These are phyloP conservation scores for Zymoseptoria passerinii DNA, from an alignment of 2,329 filamentous ascomycete species.

Conservation along the genomic window DNA sequence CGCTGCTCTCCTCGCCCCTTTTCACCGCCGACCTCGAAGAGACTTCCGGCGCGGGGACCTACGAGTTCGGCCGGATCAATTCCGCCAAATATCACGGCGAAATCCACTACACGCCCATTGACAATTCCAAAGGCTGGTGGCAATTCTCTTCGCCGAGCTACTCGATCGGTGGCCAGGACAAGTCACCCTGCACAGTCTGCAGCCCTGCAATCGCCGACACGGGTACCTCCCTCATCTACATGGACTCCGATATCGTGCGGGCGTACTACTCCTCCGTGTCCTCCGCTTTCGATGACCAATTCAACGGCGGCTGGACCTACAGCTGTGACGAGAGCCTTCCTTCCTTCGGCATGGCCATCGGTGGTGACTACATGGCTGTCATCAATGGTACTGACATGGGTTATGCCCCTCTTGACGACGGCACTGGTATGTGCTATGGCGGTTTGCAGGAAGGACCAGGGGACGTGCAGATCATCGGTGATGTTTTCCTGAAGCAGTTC, in stretches of 20 bases:
- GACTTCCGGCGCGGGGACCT: conserved; percentile 47
- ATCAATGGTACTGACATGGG: conserved; percentile 38
- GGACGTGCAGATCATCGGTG: conserved; percentile 54
- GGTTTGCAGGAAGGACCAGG: conserved; percentile 50
- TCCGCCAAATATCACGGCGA: conserved; percentile 52
- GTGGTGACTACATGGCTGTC: conserved; percentile 38
- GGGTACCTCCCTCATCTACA: conserved; percentile 56
- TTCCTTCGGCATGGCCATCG: conserved; percentile 47
- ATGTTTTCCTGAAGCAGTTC: conserved; percentile 52
- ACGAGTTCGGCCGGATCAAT: conserved; percentile 69
- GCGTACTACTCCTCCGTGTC: conserved; percentile 38
- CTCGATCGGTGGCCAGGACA: conserved; percentile 47
- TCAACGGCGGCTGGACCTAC: conserved; percentile 38
- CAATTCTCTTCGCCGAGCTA: conserved; percentile 53
- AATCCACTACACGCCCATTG: conserved; percentile 54
- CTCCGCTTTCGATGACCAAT: conserved; percentile 30
- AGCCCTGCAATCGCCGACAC: conserved; percentile 41
- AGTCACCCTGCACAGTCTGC: conserved; percentile 34
- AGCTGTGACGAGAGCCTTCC: conserved; percentile 36
- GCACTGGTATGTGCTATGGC: conserved; percentile 52
- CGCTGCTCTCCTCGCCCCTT: conserved; percentile 53
- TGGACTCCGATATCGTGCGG: conserved; percentile 40
- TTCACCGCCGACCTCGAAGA: conserved; percentile 63
- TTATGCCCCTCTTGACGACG: conserved; percentile 41
- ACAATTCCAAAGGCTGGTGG: conserved; percentile 61